A percentile compares a stretch with the other conserved stretches of the same genome.
phyloP scores from a whole-genome alignment of 2,329 filamentous ascomycete genomes.

The Arthrobotrys sphaeroides region DNA sequence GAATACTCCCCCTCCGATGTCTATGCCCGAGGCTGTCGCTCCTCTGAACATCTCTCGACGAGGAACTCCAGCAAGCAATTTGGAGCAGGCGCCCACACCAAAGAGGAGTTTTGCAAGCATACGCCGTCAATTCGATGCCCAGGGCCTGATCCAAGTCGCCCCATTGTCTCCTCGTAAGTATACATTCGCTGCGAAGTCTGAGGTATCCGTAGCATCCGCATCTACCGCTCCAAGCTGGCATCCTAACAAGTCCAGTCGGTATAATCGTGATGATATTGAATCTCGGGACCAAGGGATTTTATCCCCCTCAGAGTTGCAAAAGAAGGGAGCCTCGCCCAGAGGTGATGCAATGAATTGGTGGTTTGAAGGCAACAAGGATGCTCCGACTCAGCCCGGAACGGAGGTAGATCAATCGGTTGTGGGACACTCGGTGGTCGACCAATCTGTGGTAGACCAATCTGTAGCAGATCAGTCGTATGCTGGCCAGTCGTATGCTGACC shows the following conservation, averaged over 20 bases:
- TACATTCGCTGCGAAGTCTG: conserved; percentile 23
- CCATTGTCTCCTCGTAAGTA: conserved; percentile 39
- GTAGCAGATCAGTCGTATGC: conserved; percentile 13
- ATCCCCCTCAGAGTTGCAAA: conserved; percentile 40
- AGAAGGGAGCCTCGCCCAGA: conserved; percentile 18
- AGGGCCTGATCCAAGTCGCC: conserved; percentile 35
- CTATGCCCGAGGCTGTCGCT: conserved; percentile 38
- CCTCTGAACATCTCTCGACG: conserved; percentile 47
- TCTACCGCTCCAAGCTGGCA: conserved; percentile 45
- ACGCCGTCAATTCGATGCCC: conserved; percentile 45
- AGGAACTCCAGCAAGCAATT: conserved; percentile 30
- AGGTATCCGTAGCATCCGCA: conserved; percentile 42
- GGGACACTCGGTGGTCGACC: conserved; percentile 33
- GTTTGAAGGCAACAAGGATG: conserved; percentile 39
- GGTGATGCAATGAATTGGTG: conserved; percentile 53
- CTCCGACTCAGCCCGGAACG: conserved; percentile 22
- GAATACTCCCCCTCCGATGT: conserved; percentile 54
- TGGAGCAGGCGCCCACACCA: conserved; percentile 20
- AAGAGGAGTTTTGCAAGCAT: conserved; percentile 43
- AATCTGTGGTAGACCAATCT: conserved; percentile 13
- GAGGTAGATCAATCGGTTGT: conserved; percentile 45
- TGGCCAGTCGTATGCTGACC: background rate
- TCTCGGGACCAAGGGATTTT: conserved; percentile 41
- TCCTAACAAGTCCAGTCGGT: conserved; percentile 48
- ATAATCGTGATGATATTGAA: conserved; percentile 28